Base-by-base conservation (phyloP, 1,284 basidiomycete species). In the Leccinum variabile region DNA sequence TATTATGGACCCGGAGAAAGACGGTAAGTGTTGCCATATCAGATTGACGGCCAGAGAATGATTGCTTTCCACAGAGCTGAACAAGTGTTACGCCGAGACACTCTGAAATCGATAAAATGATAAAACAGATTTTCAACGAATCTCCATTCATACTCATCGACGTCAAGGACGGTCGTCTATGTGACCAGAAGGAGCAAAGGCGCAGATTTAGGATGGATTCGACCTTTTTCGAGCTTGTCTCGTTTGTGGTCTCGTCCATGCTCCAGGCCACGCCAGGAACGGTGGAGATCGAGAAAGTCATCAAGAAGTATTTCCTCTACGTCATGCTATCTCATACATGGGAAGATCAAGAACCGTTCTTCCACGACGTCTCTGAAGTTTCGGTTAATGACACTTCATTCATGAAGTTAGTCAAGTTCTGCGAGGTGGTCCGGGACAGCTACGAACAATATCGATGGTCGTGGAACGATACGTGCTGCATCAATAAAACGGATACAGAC, bases 251-350 rank as follows among this genome's bases (percentile, higher is more conserved):
- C 41, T 65, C 63, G 1, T 67, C 35, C 7, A 61, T 54, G 39
- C 9, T 30, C 30, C 30, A 30, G 30, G 30, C 30, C 30, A 30
- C 30, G 14, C 57, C n/a, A 16, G n/a, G 62, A 32, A 49, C 14
- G 18, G 11, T 16, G 1, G 30, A 22, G 16, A 62, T 68, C 18
- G 32, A 59, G 25, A 22, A 41, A 5, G 55, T 53, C 8, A 57
- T 69, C 4, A 35, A 54, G 30, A 4, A 5, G 11, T 70, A 68
- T 50, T 69, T 63, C 44, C 28, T n/a, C 33, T 69, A 70, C 30
- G 69, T 65, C n/a, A 69, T 70, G 69, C 61, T 69, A 39, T 69
- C 68, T 25, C 67, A 69, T 11, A 69, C 57, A 8, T 69, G 68
- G 69, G 65, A 63, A 22, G 58, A 25, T 6, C 5, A 46, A 0